Conservation (phyloP, 805 yeast species). For the Yarrowia alimentaria region DNA sequence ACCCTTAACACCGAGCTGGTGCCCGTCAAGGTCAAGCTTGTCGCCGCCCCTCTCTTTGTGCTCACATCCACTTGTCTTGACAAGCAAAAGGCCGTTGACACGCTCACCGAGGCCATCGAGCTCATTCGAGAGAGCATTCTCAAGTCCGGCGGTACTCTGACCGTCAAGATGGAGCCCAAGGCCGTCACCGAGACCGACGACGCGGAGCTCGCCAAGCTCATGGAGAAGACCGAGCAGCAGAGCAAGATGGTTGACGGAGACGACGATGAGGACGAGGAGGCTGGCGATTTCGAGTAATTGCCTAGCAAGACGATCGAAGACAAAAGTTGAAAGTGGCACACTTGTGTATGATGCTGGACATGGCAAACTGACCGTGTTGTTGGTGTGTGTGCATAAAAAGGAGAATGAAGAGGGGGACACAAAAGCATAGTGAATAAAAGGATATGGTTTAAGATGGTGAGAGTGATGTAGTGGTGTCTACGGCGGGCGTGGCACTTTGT, state of each 20-base stretch:
- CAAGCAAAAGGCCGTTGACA: conserved; percentile 80
- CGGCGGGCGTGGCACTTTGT: too few species aligned
- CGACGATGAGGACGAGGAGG: conserved; percentile 53
- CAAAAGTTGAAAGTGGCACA: too few species aligned
- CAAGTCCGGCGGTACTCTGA: conserved; percentile 78
- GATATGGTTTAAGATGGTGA: too few species aligned
- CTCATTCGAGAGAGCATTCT: conserved; percentile 69
- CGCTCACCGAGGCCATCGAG: conserved; percentile 75
- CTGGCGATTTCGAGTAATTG: conserved; percentile 16
- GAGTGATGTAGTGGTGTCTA: too few species aligned
- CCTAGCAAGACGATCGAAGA: too few species aligned
- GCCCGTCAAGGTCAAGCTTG: conserved; percentile 89
- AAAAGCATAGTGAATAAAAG: too few species aligned
- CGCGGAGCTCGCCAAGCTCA: conserved; percentile 92
- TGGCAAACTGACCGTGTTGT: too few species aligned
- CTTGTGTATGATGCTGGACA: too few species aligned
- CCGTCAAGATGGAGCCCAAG: conserved; percentile 96
- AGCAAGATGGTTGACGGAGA: conserved; percentile 82
- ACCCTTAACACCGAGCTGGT: conserved; percentile 74
- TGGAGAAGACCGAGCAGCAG: conserved; percentile 90
- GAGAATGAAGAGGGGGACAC: too few species aligned
- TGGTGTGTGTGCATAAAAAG: too few species aligned
- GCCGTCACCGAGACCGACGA: conserved; percentile 98
- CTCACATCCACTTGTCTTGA: conserved; percentile 90
- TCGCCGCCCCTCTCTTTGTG: conserved; percentile 96